phyloP scores from a whole-genome alignment of 2,329 filamentous ascomycete species.

The Colletotrichum agaves region DNA sequence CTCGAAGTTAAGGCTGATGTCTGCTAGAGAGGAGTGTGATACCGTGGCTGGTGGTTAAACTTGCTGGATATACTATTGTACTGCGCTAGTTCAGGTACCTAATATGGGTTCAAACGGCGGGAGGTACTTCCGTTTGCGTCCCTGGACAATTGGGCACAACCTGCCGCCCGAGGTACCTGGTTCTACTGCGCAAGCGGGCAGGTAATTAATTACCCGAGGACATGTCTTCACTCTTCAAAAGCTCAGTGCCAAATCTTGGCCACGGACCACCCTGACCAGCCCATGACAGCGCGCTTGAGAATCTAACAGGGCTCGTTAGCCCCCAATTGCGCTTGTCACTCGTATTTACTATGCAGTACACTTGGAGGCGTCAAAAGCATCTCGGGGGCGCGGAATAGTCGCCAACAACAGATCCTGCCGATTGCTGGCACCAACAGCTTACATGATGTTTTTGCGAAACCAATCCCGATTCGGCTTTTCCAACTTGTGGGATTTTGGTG shows the following conservation, averaged over 20 bases:
- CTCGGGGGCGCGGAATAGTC: conserved; percentile 6
- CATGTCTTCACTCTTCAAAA: conserved; percentile 5
- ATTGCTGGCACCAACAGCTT: neutral
- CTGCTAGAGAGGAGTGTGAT: no score
- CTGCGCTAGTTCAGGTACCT: no score
- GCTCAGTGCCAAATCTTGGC: neutral
- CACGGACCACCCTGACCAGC: no score
- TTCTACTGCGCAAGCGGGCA: neutral
- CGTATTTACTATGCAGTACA: neutral
- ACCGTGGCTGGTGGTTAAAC: no score
- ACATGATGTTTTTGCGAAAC: conserved; percentile 18
- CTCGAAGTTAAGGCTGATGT: no score
- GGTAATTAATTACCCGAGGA: conserved; percentile 10
- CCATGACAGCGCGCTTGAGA: conserved; percentile 28
- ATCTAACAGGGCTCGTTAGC: conserved; percentile 30
- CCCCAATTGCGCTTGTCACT: conserved; percentile 30
- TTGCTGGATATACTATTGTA: no score
- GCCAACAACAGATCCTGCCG: conserved; percentile 12
- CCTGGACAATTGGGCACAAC: no score
- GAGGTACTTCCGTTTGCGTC: no score
- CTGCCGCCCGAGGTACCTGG: neutral
- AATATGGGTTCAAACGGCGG: no score
- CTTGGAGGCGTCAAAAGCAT: conserved; percentile 5
- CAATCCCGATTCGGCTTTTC: neutral
- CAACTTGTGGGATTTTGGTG: neutral